These are phyloP conservation scores for Dunaliella sp. DNA, from an alignment of 139 green algal genomes.

Conservation along the genomic window DNA sequence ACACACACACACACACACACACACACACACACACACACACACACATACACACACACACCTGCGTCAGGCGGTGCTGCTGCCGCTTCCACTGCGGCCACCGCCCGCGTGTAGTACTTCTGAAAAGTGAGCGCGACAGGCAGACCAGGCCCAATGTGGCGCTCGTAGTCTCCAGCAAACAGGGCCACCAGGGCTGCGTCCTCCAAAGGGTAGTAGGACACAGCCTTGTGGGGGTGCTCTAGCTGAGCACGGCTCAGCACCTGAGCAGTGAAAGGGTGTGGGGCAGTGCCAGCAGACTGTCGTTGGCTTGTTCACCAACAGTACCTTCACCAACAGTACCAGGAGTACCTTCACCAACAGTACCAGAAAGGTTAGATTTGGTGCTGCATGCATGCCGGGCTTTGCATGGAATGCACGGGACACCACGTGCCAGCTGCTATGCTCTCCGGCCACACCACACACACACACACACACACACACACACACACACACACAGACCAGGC, in stretches of 20 bases:
- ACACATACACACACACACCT: neutral
- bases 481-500: too few relatives aligned
- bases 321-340: too few relatives aligned
- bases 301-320: neutral
- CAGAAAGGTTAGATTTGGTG: too few relatives aligned
- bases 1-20: too few relatives aligned
- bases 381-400: too few relatives aligned
- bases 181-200: slow-evolving; percentile 34
- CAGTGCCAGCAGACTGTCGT: neutral
- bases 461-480: too few relatives aligned
- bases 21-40: too few relatives aligned
- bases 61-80: neutral
- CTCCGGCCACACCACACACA: too few relatives aligned
- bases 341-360: too few relatives aligned
- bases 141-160: slow-evolving; percentile 10
- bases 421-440: too few relatives aligned
- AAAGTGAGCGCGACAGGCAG: slow-evolving; percentile 36
- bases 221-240: slow-evolving; percentile 32
- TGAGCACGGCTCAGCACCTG: slow-evolving; percentile 34
- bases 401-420: too few relatives aligned
- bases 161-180: slow-evolving; percentile 32
- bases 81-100: slow-evolving; percentile 9
- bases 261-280: too few relatives aligned
- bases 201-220: slow-evolving; percentile 15
- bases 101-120: slow-evolving; percentile 14